These are phyloP conservation scores for Gnaphalium uliginosum DNA, from an alignment of 129 eudicot species.

Conservation along the genomic window DNA sequence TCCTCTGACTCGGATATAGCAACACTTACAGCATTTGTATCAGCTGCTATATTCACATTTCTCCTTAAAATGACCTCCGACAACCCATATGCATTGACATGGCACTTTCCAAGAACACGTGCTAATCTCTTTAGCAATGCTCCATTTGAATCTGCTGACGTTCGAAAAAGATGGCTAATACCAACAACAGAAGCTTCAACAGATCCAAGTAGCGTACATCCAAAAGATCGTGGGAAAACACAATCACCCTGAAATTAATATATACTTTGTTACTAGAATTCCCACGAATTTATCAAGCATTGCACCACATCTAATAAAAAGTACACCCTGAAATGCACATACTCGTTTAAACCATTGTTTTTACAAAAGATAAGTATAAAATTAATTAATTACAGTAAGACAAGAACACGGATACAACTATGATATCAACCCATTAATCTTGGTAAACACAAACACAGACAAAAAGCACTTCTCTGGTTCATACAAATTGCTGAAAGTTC, in stretches of 20 bases:
- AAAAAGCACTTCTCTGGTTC: not conserved
- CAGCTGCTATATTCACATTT: conserved; percentile 65
- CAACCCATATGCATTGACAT: conserved; percentile 50
- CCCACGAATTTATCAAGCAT: not conserved
- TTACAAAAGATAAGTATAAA: too few relatives aligned
- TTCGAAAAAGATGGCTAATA: conserved; percentile 63
- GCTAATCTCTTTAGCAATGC: conserved; percentile 72
- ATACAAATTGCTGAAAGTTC: not conserved
- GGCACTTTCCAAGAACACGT: conserved; percentile 47
- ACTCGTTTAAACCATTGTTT: not conserved
- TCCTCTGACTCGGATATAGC: conserved; percentile 55
- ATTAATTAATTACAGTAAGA: too few relatives aligned
- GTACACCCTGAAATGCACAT: not conserved
- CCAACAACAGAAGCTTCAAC: conserved; percentile 91
- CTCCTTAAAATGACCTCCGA: conserved; percentile 68
- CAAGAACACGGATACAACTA: not conserved
- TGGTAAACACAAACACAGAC: not conserved
- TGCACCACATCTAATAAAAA: not conserved
- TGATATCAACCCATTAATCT: not conserved
- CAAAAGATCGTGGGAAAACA: conserved; percentile 34
- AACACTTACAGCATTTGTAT: conserved; percentile 77
- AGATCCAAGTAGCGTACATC: conserved; percentile 55
- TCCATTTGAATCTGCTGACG: conserved; percentile 74
- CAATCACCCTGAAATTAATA: conserved; percentile 45
- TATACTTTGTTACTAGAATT: not conserved